Evolutionary conservation across 768 basidiomycete genomes (phyloP).

Genomic region (Suillus variegatus): DNA sequence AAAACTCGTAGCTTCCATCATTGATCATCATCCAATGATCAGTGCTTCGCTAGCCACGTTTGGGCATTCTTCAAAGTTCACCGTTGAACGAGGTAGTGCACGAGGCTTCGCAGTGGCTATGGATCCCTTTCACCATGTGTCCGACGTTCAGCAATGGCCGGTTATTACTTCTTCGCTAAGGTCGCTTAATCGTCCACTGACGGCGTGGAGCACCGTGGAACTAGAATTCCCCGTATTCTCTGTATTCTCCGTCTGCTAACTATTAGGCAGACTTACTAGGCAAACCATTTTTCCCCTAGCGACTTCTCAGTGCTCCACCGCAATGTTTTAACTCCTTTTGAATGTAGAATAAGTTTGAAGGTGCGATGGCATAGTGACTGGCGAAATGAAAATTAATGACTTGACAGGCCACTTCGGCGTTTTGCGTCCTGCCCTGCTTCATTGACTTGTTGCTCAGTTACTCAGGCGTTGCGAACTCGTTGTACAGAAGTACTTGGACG

Average conservation of each 20-base stretch:
- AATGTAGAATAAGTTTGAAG: background rate
- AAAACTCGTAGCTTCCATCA: background rate
- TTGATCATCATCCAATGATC: constrained; percentile 1
- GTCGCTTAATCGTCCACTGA: background rate
- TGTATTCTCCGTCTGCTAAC: background rate
- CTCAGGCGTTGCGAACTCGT: background rate
- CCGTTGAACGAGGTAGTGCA: background rate
- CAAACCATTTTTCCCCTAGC: background rate
- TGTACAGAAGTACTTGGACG: background rate
- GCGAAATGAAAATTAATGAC: background rate
- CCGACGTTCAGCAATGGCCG: background rate
- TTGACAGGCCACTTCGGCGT: background rate
- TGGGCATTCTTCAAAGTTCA: constrained; percentile 1
- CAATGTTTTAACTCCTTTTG: background rate
- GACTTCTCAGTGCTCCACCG: background rate
- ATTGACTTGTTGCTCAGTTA: background rate
- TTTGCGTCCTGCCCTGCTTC: background rate
- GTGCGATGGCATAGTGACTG: too few relatives aligned
- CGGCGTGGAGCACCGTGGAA: background rate
- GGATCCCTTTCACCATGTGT: background rate
- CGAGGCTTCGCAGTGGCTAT: background rate
- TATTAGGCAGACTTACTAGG: background rate
- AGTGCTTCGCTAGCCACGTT: background rate
- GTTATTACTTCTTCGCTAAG: background rate
- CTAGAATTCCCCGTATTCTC: background rate